These are phyloP conservation scores for Apiospora rasikravindrae DNA, from an alignment of 2,329 filamentous ascomycete genomes.

Conservation along the genomic window DNA sequence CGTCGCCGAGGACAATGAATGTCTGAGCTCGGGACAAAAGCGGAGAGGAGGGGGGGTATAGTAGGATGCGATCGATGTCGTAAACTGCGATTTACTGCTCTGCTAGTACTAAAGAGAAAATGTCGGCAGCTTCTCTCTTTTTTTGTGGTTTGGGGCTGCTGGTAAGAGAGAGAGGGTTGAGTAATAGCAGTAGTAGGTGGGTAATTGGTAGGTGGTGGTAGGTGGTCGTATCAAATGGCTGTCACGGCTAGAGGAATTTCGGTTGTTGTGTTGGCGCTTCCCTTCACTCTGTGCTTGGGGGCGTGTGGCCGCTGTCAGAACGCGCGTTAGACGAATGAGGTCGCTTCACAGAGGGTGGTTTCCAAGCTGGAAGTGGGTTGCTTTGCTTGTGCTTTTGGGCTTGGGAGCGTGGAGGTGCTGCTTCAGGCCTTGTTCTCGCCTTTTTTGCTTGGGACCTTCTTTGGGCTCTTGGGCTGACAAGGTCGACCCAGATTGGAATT, in stretches of 20 bases:
- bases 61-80: constrained; percentile 18
- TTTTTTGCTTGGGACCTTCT: constrained; percentile 1
- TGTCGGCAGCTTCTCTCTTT: constrained; percentile 12
- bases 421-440: neutral
- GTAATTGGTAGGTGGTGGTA: constrained; percentile 13
- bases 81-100: constrained; percentile 22
- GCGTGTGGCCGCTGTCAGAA: constrained; percentile 20
- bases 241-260: constrained; percentile 14
- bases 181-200: constrained; percentile 6
- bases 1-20: constrained; percentile 32
- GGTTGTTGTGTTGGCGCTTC: constrained; percentile 21
- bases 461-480: constrained; percentile 17
- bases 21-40: constrained; percentile 26
- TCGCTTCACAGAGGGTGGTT: constrained; percentile 12
- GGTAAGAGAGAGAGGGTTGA: constrained; percentile 8
- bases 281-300: constrained; percentile 10
- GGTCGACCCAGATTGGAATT: constrained; percentile 7
- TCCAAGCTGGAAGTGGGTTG: constrained; percentile 1
- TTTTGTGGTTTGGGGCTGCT: neutral
- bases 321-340: constrained; percentile 25
- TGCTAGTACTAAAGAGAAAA: constrained; percentile 12
- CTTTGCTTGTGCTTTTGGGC: constrained; percentile 18
- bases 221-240: constrained; percentile 10
- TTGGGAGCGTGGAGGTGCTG: constrained; percentile 15
- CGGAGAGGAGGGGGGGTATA: constrained; percentile 18